Base-by-base conservation (phyloP, 441 rosid genomes). In the Erodium texanum region DNA sequence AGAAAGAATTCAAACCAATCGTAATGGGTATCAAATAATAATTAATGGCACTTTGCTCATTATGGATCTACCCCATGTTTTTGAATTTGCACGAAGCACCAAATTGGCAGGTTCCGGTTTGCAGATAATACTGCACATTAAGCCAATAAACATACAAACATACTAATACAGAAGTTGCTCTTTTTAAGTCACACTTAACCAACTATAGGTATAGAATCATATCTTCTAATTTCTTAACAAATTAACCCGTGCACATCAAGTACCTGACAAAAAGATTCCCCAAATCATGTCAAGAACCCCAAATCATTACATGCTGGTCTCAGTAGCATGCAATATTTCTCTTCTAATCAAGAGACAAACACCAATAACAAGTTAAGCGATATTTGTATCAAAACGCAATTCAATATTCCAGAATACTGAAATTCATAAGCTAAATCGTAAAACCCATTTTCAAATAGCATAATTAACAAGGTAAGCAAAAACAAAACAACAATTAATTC, bases 221-320 rank as follows among this genome's bases (percentile, higher is more conserved):
- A 50, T 50, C 58, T 15, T 50, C 19, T n/a, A 50, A 50, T 45
- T 45, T 45, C 54, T n/a, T 7, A n/a, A 16, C 58, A 3, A 50
- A 14, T 50, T 20, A 50, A 15, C 19, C 5, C 58, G 7, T 50
- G 19, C 5, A n/a, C 58, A n/a, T 15, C n/a, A 1, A 16, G n/a
- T 71, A 90, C 97, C 96, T 90, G 96, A 69, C 98, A 93, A 15
- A 83, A 75, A 43, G 84, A 90, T 70, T 90, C 94, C 71, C 41
- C 70, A 63, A 66, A 16, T 54, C 23, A 56, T 24, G 45, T 63
- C 20, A 48, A 62, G 16, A 65, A 52, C 59, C 15, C 38, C 19
- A 50, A 38, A 38, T 12, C 58, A 15, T 50, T 18, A n/a, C 15
- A 22, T 29, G 58, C 38, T 36, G 15, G 34, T 64, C 14, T 24